Base-by-base conservation (phyloP, 2,329 filamentous ascomycete genomes). In the Botrytis squamosa region DNA sequence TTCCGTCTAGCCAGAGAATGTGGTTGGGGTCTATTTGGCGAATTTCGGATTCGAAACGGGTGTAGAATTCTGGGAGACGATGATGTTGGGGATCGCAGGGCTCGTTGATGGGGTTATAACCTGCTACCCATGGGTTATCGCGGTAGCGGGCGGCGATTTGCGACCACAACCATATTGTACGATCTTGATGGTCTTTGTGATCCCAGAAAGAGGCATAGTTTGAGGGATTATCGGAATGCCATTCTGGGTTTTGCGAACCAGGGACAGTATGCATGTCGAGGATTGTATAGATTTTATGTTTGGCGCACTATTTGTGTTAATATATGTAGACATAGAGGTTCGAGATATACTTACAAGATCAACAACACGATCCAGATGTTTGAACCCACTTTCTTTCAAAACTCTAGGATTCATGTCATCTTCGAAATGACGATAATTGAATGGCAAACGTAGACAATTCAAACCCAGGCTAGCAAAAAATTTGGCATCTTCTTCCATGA, bases 381-480 rank as follows among this genome's bases (percentile, higher is more conserved):
- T 84, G 76, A 88, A 87, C 0, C 86, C 86, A 14, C 82, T 81
- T 22, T 83, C 77, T 76, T 86, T 87, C 16, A 87, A 78, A 0
- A 85, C 83, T 10, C 82, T 78, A 0, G 86, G 86, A 74, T 87
- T 85, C 81, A 85, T 83, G 72, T 87, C 85, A 74, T 88, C 85
- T 74, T 87, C 85, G 52, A 88, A 87, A 76, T 88, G 86, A 0
- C 85, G 85, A 77, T 90, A 89, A 78, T 90, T 90, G 81, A 91
- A 89, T 0, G 88, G 88, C 4, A 91, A 81, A 0, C 88, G 85
- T 4, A 90, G 82, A 78, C 87, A 90, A 79, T 90, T 90, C 33
- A 90, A 80, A 0, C 86, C 87, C 3, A 88, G 78, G 0, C 83
- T 86, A 1, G 87, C 85, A 76, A 89, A 88, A 80, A 88, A 90